Percentiles rank a stretch among this genome's conserved stretches.
Evolutionary conservation across 2,329 filamentous ascomycete species (phyloP).

Genomic region (Exophiala sp.): DNA sequence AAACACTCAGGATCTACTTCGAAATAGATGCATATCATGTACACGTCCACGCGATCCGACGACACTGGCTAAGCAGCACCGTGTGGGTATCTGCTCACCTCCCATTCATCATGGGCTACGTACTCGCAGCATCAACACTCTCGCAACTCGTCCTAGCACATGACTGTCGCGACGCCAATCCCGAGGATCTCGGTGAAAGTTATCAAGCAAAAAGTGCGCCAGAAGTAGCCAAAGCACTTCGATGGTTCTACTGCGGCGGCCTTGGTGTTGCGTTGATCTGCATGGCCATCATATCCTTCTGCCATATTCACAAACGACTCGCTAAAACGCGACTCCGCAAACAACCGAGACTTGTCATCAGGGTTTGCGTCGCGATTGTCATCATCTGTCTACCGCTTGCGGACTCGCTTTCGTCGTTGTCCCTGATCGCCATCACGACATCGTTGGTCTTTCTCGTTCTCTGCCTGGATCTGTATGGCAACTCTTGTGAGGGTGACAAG

Average conservation of each 20-base stretch:
- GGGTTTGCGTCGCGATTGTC: constrained; percentile 49
- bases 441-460: constrained; percentile 47
- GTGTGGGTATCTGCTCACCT: constrained; percentile 58
- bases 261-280: constrained; percentile 53
- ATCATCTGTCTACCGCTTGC: constrained; percentile 56
- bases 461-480: constrained; percentile 50
- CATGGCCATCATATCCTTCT: constrained; percentile 54
- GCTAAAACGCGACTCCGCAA: constrained; percentile 50
- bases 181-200: constrained; percentile 49
- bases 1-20: constrained; percentile 53
- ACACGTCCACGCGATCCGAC: constrained; percentile 59
- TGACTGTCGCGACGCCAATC: constrained; percentile 50
- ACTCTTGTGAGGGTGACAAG: constrained; percentile 44
- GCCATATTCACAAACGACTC: constrained; percentile 55
- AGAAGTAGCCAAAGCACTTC: constrained; percentile 52
- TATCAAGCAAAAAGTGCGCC: constrained; percentile 51
- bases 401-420: constrained; percentile 42
- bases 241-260: constrained; percentile 64
- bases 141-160: constrained; percentile 58
- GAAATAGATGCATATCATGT: constrained; percentile 59
- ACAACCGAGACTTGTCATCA: constrained; percentile 50
- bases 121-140: constrained; percentile 55
- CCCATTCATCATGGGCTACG: constrained; percentile 62
- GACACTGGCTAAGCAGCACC: constrained; percentile 44
- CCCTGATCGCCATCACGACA: constrained; percentile 47